phyloP scores from a whole-genome alignment of 1,139 yeast species.

The Saccharomycopsis hybrid region DNA sequence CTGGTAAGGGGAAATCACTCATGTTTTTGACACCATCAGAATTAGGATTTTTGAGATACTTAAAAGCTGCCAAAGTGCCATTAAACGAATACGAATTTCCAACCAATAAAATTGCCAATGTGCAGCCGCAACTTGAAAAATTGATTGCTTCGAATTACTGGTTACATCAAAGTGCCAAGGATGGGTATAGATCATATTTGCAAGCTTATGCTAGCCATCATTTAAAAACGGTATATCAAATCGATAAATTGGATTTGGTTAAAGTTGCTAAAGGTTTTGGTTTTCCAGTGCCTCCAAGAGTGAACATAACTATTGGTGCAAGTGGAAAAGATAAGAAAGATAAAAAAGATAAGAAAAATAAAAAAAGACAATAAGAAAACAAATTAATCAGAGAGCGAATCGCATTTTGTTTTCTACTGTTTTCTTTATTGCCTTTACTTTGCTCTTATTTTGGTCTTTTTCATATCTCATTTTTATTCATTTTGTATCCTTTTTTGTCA shows the following conservation, averaged over 20 bases:
- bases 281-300: conserved; percentile 93
- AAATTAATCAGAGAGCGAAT: background rate
- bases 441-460: background rate
- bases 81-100: conserved; percentile 97
- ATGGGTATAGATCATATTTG: conserved; percentile 91
- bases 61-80: conserved; percentile 96
- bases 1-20: conserved; percentile 86
- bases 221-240: conserved; percentile 89
- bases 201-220: conserved; percentile 98
- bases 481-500: too few relatives aligned
- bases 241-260: conserved; percentile 86
- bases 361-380: conserved; percentile 1
- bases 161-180: conserved; percentile 93
- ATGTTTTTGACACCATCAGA: conserved; percentile 95
- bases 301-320: conserved; percentile 90
- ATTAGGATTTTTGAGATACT: conserved; percentile 86
- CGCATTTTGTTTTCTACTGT: background rate
- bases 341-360: conserved; percentile 2
- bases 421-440: background rate
- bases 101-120: conserved; percentile 85
- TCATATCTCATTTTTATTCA: background rate
- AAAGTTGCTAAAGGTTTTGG: conserved; percentile 96
- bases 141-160: conserved; percentile 87
- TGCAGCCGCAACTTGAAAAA: conserved; percentile 88
- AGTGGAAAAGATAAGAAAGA: conserved; percentile 49